Evolutionary conservation across 345 rosid species (phyloP).

Genomic region (Erysimum cheiranthoides): DNA sequence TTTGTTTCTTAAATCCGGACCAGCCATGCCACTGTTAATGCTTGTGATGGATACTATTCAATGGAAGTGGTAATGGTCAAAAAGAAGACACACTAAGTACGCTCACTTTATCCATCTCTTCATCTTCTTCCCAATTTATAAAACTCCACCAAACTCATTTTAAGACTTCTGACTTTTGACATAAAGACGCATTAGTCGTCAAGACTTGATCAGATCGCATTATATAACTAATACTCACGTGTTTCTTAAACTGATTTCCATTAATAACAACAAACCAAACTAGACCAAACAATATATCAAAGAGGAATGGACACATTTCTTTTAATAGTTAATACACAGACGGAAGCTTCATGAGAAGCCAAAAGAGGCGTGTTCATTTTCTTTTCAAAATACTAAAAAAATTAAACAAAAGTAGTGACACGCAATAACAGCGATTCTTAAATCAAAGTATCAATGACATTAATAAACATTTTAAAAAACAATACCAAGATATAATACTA

Average conservation of each 20-base stretch:
- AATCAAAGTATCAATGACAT: conserved; percentile 13
- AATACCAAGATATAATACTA: neutral
- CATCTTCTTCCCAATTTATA: neutral
- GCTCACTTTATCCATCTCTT: neutral
- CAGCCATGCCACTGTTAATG: neutral
- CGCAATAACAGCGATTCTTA: conserved; percentile 7
- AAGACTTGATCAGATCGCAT: neutral
- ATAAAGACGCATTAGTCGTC: conserved; percentile 5
- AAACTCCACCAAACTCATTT: conserved; percentile 21
- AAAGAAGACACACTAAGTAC: conserved; percentile 20
- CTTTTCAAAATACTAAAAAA: neutral
- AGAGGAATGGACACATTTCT: neutral
- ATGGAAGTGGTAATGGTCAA: conserved; percentile 4
- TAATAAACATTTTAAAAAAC: neutral
- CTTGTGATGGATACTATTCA: conserved; percentile 31
- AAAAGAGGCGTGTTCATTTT: conserved; percentile 23
- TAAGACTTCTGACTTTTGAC: neutral
- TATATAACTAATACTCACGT: conserved; percentile 26
- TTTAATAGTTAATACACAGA: neutral
- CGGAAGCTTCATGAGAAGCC: conserved; percentile 28
- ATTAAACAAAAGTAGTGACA: neutral
- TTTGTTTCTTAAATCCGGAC: conserved; percentile 35
- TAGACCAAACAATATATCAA: neutral
- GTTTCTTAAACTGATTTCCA: conserved; percentile 5
- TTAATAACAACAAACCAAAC: conserved; percentile 5